Evolutionary conservation across 1,139 yeast genomes (phyloP).

Genomic region (Debaryomyces robertsiae): DNA sequence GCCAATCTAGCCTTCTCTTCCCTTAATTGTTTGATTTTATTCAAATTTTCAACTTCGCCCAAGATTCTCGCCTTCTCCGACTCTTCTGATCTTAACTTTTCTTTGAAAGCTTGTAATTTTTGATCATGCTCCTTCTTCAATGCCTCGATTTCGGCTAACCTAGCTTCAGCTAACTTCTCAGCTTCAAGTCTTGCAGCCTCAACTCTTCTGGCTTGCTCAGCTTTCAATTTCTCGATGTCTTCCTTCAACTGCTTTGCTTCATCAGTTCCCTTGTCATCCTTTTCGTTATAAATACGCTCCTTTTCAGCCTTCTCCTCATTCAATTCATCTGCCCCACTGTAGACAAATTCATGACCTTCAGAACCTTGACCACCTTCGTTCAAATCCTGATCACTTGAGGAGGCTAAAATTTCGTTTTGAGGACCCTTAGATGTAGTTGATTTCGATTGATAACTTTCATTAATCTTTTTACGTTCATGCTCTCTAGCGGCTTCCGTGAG

Average conservation of each 20-base stretch:
- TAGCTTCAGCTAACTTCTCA: conserved; percentile 35
- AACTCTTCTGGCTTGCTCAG: conserved; percentile 25
- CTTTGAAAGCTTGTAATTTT: conserved; percentile 31
- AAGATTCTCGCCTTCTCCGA: conserved; percentile 37
- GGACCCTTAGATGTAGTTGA: conserved; percentile 22
- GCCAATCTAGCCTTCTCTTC: conserved; percentile 41
- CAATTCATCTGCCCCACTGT: conserved; percentile 22
- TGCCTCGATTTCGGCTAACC: conserved; percentile 36
- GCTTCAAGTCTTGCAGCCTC: conserved; percentile 35
- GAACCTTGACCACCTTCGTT: conserved; percentile 2
- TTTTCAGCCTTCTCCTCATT: conserved; percentile 30
- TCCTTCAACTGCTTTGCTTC: conserved; percentile 29
- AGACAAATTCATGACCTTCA: conserved; percentile 12
- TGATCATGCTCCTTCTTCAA: conserved; percentile 39
- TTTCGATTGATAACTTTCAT: conserved; percentile 44
- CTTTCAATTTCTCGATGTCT: conserved; percentile 36
- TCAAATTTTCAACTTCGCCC: conserved; percentile 44
- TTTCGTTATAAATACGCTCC: conserved; percentile 29
- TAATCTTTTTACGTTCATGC: conserved; percentile 48
- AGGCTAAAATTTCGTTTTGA: conserved; percentile 14
- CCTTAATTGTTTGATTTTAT: conserved; percentile 40
- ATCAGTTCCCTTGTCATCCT: conserved; percentile 28
- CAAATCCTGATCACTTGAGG: not conserved
- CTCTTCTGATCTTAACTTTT: conserved; percentile 39
- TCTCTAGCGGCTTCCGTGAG: conserved; percentile 46